Evolutionary conservation across 202 grass and related monocot species (phyloP), one percentile per base, ranked within the genome.

Genomic region (Schoenoplectus tabernaemontani): DNA sequence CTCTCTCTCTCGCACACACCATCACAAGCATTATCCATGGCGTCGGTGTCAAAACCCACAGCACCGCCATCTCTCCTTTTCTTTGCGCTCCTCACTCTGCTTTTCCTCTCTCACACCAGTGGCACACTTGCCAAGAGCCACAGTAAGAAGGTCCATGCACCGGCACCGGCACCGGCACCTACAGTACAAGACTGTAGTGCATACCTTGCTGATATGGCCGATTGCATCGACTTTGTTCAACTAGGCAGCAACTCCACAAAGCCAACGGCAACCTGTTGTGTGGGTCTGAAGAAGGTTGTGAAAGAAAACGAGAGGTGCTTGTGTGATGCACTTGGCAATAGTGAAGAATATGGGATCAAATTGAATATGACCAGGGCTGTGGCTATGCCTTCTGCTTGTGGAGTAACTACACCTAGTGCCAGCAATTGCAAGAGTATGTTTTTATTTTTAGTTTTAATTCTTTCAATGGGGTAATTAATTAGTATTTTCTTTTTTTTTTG

Each of bases 371-470:
- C 90, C 79, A 87, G 87, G 64, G 90, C 87, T 81, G 82, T 76
- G 8, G 56, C 32, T 41, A 73, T 96, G 32, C 90, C 93, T n/a
- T 83, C 82, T 17, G 76, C 80, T 5, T 96, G 93, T 81, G 87
- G 86, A 9, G 58, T 47, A 11, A 42, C 87, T 28, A 78, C 86
- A 32, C 70, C 76, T 79, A 74, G 89, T 33, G 66, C 85, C 9
- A 90, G 86, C 87, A 78, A 80, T 43, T 96, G 93, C 90, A 83
- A 80, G 69, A 60, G 93, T 96, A 2, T 70, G 87, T 65, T 67
- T 63, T n/a, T n/a, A n/a, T n/a, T n/a, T n/a, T n/a, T n/a, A n/a
- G n/a, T n/a, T n/a, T n/a, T n/a, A n/a, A n/a, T n/a, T n/a, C n/a
- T n/a, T n/a, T n/a, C n/a, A n/a, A n/a, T n/a, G n/a, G n/a, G n/a